phyloP scores from a whole-genome alignment of 2,329 filamentous ascomycete genomes.

The Ploettnerulaceae sp. region DNA sequence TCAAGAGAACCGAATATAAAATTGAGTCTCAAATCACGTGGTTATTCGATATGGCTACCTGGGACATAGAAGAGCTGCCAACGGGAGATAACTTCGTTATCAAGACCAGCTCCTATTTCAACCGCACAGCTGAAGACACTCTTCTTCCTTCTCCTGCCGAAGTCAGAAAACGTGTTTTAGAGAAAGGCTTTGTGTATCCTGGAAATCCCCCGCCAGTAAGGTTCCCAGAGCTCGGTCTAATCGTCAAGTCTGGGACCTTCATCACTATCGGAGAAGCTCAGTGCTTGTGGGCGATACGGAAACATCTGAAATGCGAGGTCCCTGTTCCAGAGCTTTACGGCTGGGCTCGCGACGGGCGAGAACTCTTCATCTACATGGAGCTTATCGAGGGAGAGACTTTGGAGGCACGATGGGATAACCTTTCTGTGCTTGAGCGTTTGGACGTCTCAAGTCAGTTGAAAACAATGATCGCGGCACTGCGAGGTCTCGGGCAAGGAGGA shows the following conservation, averaged over 20 bases:
- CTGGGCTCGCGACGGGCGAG: conserved; percentile 4
- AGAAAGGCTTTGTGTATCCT: conserved; percentile 9
- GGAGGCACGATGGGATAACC: conserved; percentile 10
- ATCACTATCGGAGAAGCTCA: conserved; percentile 10
- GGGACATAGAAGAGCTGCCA: conserved; percentile 7
- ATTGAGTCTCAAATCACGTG: too few relatives aligned
- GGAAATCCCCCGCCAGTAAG: conserved; percentile 6
- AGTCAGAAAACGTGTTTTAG: conserved; percentile 6
- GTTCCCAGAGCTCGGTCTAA: conserved; percentile 9
- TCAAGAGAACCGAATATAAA: too few relatives aligned
- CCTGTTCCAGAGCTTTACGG: conserved; percentile 10
- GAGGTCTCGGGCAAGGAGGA: conserved; percentile 8
- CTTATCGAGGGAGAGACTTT: conserved; percentile 13
- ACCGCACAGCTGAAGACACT: conserved; percentile 9
- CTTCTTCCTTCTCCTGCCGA: conserved; percentile 11
- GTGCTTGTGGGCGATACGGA: conserved; percentile 8
- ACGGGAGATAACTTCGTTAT: conserved; percentile 8
- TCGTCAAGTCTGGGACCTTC: conserved; percentile 8
- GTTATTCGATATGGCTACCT: conserved; percentile 9
- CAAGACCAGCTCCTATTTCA: conserved; percentile 10
- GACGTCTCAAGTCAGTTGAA: conserved; percentile 10
- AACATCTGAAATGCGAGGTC: conserved; percentile 9
- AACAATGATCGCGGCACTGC: conserved; percentile 8
- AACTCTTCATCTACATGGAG: conserved; percentile 12
- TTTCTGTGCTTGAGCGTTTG: conserved; percentile 11